A percentile compares a stretch with the other conserved stretches of the same genome.
Conservation (phyloP, 31 red algal genomes). For the Asparagopsis taxiformis region DNA sequence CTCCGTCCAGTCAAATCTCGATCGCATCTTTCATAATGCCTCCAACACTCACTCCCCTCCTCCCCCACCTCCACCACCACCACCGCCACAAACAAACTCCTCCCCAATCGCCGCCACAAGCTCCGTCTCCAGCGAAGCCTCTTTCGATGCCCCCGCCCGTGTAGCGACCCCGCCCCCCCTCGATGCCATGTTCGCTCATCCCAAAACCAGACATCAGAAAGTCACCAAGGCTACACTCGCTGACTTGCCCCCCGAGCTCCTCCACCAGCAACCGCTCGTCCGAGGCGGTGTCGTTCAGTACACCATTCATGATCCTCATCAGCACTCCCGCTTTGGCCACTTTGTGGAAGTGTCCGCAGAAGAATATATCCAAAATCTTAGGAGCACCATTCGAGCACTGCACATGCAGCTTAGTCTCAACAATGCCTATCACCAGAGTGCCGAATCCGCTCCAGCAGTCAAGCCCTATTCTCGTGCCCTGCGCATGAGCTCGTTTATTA, state of each 20-base stretch:
- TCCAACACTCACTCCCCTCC: neutral
- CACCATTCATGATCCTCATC: conserved; percentile 13
- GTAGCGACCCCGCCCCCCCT: conserved; percentile 38
- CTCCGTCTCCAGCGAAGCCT: neutral
- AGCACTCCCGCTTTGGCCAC: conserved; percentile 21
- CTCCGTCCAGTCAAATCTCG: conserved; percentile 32
- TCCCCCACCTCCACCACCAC: conserved; percentile 31
- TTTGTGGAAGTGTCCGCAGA: conserved; percentile 55
- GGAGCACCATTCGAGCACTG: conserved; percentile 17
- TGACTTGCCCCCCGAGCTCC: conserved; percentile 34
- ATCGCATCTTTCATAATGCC: conserved; percentile 52
- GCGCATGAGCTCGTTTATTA: neutral
- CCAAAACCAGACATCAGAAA: conserved; percentile 45
- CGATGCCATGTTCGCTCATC: conserved; percentile 47
- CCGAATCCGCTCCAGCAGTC: neutral
- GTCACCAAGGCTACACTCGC: conserved; percentile 54
- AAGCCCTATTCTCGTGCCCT: neutral
- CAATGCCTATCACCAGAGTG: conserved; percentile 23
- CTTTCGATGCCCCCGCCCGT: neutral
- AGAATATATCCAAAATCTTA: conserved; percentile 47
- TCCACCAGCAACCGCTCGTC: conserved; percentile 48
- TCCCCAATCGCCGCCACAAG: neutral
- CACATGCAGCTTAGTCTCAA: conserved; percentile 22
- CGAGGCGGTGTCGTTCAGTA: conserved; percentile 54
- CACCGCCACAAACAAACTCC: conserved; percentile 19